Evolutionary conservation across 352 stramenopile genomes (phyloP).

Genomic region (Phytophthora brassicae): DNA sequence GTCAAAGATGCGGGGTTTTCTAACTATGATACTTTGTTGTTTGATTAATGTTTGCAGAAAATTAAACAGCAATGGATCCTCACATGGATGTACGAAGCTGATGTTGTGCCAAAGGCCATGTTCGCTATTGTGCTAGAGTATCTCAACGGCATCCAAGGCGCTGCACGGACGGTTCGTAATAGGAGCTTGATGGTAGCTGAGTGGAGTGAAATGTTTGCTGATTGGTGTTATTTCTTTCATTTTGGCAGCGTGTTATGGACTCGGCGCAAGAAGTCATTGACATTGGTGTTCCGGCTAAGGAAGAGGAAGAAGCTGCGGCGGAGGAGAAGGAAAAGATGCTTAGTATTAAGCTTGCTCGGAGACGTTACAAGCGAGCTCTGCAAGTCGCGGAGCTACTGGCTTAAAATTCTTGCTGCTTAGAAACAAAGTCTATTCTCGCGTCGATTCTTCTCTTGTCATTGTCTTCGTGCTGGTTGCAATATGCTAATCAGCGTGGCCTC

Average conservation of each 20-base stretch:
- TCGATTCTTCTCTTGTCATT: conserved; percentile 1
- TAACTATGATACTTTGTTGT: conserved; percentile 3
- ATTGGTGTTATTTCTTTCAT: not conserved
- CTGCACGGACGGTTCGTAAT: conserved; percentile 47
- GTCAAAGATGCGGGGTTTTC: too few relatives aligned
- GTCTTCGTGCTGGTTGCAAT: not conserved
- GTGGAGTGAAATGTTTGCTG: not conserved
- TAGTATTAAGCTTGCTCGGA: conserved; percentile 52
- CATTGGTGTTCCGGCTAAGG: conserved; percentile 52
- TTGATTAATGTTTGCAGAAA: conserved; percentile 46
- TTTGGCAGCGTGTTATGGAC: conserved; percentile 62
- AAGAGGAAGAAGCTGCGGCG: conserved; percentile 32
- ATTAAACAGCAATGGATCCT: conserved; percentile 85
- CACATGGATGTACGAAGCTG: conserved; percentile 80
- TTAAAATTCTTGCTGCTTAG: conserved; percentile 26
- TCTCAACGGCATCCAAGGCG: conserved; percentile 67
- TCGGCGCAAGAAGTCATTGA: conserved; percentile 77
- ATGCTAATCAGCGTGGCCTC: conserved; percentile 17
- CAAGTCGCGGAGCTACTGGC: conserved; percentile 74
- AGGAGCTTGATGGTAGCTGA: not conserved
- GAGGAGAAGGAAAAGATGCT: conserved; percentile 62
- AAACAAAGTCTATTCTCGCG: conserved; percentile 25
- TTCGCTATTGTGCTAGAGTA: conserved; percentile 78
- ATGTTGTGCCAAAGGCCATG: conserved; percentile 81
- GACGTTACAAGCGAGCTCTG: conserved; percentile 79